Evolutionary conservation across 495 filamentous ascomycete species (phyloP).

Genomic region (Xylaria curta): DNA sequence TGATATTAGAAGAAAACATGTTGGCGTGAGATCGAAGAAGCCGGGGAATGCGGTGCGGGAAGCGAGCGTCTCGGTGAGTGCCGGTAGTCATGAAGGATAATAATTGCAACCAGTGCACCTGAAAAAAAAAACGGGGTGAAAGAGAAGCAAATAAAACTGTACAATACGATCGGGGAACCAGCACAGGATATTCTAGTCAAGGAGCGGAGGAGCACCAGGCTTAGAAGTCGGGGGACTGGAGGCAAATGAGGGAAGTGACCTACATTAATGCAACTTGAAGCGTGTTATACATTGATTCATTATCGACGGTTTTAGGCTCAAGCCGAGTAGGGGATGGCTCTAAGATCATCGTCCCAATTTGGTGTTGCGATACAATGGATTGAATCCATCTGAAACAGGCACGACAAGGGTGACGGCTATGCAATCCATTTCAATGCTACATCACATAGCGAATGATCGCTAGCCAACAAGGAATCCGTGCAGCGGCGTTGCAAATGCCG

Average conservation of each 20-base stretch:
- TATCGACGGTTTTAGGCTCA: constrained; percentile 24
- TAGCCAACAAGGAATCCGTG: background rate
- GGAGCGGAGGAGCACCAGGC: constrained; percentile 37
- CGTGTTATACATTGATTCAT: constrained; percentile 36
- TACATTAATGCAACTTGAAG: constrained; percentile 33
- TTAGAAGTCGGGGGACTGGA: constrained; percentile 27
- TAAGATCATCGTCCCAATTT: constrained; percentile 31
- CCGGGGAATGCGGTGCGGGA: constrained; percentile 33
- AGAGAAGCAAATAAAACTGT: constrained; percentile 26
- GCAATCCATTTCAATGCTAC: constrained; percentile 9
- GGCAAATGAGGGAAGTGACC: constrained; percentile 30
- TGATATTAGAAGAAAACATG: constrained; percentile 32
- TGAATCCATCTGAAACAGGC: constrained; percentile 39
- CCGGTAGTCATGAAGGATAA: constrained; percentile 31
- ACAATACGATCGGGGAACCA: background rate
- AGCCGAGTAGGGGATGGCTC: constrained; percentile 13
- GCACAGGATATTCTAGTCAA: constrained; percentile 23
- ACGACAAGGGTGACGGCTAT: constrained; percentile 22
- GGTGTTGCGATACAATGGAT: constrained; percentile 31
- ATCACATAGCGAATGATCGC: background rate
- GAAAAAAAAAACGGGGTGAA: constrained; percentile 24
- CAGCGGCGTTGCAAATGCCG: constrained; percentile 17
- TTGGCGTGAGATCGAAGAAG: constrained; percentile 28
- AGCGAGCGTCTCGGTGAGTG: constrained; percentile 39
- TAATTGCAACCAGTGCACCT: constrained; percentile 35